These are phyloP conservation scores for Talaromyces albobiverticillius DNA, from an alignment of 2,329 filamentous ascomycete genomes.

Conservation along the genomic window DNA sequence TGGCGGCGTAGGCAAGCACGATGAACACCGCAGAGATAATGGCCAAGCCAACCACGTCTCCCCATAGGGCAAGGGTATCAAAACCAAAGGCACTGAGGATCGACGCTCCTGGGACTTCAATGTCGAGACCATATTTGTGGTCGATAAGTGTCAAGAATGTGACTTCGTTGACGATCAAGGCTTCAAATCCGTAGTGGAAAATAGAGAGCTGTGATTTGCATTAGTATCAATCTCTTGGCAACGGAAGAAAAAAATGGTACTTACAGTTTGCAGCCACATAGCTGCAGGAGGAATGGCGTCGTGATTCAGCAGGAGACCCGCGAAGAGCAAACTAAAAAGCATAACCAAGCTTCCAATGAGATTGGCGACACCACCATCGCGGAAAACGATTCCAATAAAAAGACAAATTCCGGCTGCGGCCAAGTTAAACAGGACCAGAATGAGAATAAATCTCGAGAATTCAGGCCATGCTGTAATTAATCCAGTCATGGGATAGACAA, in stretches of 20 bases:
- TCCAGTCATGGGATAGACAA: slow-evolving; percentile 97
- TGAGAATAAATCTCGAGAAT: slow-evolving; percentile 87
- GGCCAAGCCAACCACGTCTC: slow-evolving; percentile 75
- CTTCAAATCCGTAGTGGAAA: slow-evolving; percentile 97
- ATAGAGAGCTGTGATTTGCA: slow-evolving; percentile 67
- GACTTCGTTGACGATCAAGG: slow-evolving; percentile 95
- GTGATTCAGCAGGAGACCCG: slow-evolving; percentile 89
- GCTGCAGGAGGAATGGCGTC: slow-evolving; percentile 83
- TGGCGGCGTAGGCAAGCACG: slow-evolving; percentile 80
- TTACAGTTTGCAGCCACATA: slow-evolving; percentile 80
- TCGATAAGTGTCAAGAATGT: slow-evolving; percentile 84
- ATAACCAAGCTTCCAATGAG: slow-evolving; percentile 92
- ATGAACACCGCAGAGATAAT: slow-evolving; percentile 82
- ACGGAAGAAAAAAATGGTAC: slow-evolving; percentile 26
- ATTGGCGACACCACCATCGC: slow-evolving; percentile 86
- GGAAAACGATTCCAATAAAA: slow-evolving; percentile 94
- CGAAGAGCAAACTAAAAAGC: slow-evolving; percentile 94
- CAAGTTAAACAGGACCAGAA: slow-evolving; percentile 92
- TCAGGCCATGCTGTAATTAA: slow-evolving; percentile 76
- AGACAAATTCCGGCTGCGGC: slow-evolving; percentile 90
- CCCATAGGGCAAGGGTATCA: slow-evolving; percentile 80
- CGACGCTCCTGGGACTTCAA: slow-evolving; percentile 89
- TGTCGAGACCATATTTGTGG: slow-evolving; percentile 93
- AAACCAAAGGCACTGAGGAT: slow-evolving; percentile 96
- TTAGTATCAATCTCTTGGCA: background rate